Evolutionary conservation across 345 rosid species (phyloP).

Genomic region (Melaleuca alternifolia): DNA sequence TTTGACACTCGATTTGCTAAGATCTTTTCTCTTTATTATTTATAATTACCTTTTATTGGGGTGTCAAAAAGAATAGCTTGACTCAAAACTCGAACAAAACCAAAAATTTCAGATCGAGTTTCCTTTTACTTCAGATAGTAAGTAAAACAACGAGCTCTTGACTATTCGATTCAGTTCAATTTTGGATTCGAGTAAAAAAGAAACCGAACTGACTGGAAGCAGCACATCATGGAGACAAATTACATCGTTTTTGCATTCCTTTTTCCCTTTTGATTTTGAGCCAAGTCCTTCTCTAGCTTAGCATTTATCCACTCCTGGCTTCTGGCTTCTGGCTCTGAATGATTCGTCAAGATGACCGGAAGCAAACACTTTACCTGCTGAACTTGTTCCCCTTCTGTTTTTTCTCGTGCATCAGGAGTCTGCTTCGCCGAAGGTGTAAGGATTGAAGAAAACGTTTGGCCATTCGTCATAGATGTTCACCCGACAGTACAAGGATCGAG

Average conservation of each 20-base stretch:
- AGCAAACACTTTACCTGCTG: not conserved
- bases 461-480: not conserved
- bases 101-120: not conserved
- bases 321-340: not conserved
- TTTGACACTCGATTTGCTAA: not conserved
- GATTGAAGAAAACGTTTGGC: not conserved
- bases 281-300: not conserved
- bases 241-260: not conserved
- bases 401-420: not conserved
- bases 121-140: not conserved
- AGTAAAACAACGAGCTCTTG: not conserved
- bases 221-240: not conserved
- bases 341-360: not conserved
- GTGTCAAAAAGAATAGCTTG: not conserved
- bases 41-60: no score
- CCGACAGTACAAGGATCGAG: not conserved
- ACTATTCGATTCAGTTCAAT: not conserved
- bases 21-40: not conserved
- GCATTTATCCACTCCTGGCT: not conserved
- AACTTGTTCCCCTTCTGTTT: not conserved
- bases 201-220: not conserved
- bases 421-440: not conserved
- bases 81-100: not conserved
- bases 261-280: not conserved
- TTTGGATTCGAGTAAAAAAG: not conserved